These are phyloP conservation scores for Parietaria judaica DNA, from an alignment of 306 rosid species.

Conservation along the genomic window DNA sequence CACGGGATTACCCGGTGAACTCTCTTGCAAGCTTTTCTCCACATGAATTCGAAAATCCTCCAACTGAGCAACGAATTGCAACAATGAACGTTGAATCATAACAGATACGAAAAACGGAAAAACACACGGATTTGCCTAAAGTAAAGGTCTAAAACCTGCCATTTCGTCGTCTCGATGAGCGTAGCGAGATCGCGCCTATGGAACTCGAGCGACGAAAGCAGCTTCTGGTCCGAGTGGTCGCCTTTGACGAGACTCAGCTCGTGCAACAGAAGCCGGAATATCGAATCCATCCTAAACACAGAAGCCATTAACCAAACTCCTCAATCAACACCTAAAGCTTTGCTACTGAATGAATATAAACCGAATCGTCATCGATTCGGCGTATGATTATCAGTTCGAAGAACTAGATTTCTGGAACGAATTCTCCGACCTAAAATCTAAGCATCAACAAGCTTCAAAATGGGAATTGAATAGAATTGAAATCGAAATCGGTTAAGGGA, in stretches of 20 bases:
- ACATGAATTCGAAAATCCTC: constrained; percentile 33
- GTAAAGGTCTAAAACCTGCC: constrained; percentile 25
- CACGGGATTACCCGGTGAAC: constrained; percentile 15
- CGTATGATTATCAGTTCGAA: not conserved
- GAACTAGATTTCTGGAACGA: too few relatives aligned
- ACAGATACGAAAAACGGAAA: not conserved
- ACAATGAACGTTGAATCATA: not conserved
- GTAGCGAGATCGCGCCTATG: constrained; percentile 39
- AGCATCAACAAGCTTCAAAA: not conserved
- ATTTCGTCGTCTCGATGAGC: constrained; percentile 27
- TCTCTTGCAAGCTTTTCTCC: constrained; percentile 25
- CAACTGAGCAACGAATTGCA: constrained; percentile 21
- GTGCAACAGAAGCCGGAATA: constrained; percentile 26
- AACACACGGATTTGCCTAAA: not conserved
- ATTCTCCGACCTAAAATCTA: too few relatives aligned
- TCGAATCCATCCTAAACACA: constrained; percentile 29
- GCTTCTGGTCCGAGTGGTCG: constrained; percentile 22
- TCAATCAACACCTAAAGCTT: not conserved
- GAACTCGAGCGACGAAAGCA: constrained; percentile 18
- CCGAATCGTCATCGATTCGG: not conserved
- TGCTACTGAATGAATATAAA: not conserved
- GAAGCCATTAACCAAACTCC: not conserved
- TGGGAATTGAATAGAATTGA: not conserved
- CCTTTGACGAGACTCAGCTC: constrained; percentile 25
- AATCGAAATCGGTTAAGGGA: not conserved